Conservation (phyloP, 2,329 filamentous ascomycete genomes). For the Colletotrichum eleusines region DNA sequence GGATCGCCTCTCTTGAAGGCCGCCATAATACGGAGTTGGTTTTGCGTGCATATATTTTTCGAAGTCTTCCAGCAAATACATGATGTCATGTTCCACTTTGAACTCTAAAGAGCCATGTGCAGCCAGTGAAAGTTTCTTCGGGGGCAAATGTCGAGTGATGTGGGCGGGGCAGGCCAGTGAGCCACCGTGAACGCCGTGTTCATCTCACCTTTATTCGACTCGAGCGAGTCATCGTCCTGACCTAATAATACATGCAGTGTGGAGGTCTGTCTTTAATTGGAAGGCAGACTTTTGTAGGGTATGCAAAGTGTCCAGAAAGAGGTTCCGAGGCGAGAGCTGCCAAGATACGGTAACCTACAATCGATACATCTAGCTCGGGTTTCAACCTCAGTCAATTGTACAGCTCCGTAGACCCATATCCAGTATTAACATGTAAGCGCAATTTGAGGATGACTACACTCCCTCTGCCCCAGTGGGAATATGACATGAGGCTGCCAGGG, state of each 20-base stretch:
- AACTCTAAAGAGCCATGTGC: not conserved
- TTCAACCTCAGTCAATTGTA: not conserved
- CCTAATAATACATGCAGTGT: no score
- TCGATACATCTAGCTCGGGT: not conserved
- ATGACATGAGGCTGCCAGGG: no score
- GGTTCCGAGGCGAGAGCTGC: not conserved
- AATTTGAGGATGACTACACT: not conserved
- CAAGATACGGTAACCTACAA: not conserved
- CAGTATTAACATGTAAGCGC: not conserved
- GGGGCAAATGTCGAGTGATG: not conserved
- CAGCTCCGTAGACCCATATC: not conserved
- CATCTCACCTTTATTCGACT: no score
- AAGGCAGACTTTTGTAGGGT: no score
- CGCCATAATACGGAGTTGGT: constrained; percentile 31
- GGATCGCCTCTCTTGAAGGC: constrained; percentile 14
- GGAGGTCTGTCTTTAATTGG: no score
- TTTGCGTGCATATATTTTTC: not conserved
- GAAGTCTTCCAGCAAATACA: not conserved
- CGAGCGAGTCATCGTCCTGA: not conserved
- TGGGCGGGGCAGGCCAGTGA: not conserved
- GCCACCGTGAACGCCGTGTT: not conserved
- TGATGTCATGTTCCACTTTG: not conserved
- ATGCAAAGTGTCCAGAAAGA: not conserved
- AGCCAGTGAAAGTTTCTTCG: not conserved
- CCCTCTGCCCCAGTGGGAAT: not conserved